Evolutionary conservation across 2,329 filamentous ascomycete species (phyloP).

Genomic region (Mycosphaerella arachidis): DNA sequence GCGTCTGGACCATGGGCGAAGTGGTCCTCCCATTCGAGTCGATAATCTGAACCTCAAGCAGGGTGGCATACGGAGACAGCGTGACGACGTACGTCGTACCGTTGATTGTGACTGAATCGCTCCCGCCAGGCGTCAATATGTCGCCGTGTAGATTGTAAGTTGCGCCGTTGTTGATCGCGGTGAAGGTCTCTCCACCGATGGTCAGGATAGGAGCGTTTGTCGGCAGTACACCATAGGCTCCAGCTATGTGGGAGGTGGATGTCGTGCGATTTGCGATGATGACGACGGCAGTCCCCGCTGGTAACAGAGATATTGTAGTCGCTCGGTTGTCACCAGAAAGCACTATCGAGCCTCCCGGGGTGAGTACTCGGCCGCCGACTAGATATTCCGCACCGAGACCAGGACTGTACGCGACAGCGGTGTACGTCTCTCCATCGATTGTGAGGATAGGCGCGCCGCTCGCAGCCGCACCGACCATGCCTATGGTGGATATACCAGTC

Average conservation of each 20-base stretch:
- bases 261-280: slow-evolving; percentile 16
- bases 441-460: slow-evolving; percentile 26
- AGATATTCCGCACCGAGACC: slow-evolving; percentile 34
- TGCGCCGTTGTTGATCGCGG: slow-evolving; percentile 26
- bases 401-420: slow-evolving; percentile 22
- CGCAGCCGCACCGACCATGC: slow-evolving; percentile 12
- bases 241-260: slow-evolving; percentile 25
- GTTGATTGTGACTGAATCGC: slow-evolving; percentile 26
- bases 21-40: slow-evolving; percentile 32
- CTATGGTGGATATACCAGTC: slow-evolving; percentile 23
- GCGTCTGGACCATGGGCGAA: slow-evolving; percentile 29
- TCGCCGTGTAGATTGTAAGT: slow-evolving; percentile 39
- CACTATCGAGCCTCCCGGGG: slow-evolving; percentile 32
- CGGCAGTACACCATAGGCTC: slow-evolving; percentile 22
- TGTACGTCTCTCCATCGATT: slow-evolving; percentile 25
- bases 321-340: slow-evolving; percentile 21
- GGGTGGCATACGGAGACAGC: slow-evolving; percentile 35
- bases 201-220: slow-evolving; percentile 31
- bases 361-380: slow-evolving; percentile 36
- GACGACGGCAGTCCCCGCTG: slow-evolving; percentile 31
- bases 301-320: slow-evolving; percentile 32
- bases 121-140: slow-evolving; percentile 36
- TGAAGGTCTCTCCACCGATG: slow-evolving; percentile 29
- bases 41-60: slow-evolving; percentile 34
- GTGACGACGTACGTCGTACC: slow-evolving; percentile 29